Base-by-base conservation (phyloP, 345 rosid genomes). In the Anacardium occidentale region DNA sequence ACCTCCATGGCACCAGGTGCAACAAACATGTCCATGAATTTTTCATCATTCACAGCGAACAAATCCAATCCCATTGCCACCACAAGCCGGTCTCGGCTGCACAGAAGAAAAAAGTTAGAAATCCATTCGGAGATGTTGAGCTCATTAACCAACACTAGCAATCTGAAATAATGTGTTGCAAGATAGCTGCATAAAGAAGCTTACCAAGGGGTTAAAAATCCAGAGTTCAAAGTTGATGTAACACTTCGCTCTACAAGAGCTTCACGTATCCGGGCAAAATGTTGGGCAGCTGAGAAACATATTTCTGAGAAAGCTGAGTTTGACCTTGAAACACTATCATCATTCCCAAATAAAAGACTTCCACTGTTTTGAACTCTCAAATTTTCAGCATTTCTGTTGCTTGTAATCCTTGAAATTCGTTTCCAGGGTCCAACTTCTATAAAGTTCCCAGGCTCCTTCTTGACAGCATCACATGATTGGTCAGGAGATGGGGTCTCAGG, bases 401-500 rank as follows among this genome's bases (percentile, higher is more conserved):
- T 88, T 1, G 79, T 74, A 78, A 92, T 86, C 77, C 98, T 88
- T 66, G 97, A 75, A 59, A 82, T 64, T 62, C 98, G 79, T 82
- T 95, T 94, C 77, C 86, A 88, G 3, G 88, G 88, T 74, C 97
- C 98, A 61, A 79, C 74, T 60, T 92, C 98, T 66, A 74, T 74
- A 66, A 85, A 81, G 66, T 90, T 91, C 7, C 91, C 96, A 44
- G 64, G 82, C 48, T 95, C 98, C 84, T 29, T 29, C 32, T 89
- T 91, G 60, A 75, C 87, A 59, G 78, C 90, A 50, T 92, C 98
- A 68, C 90, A 75, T 58, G 98, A 93, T 80, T 89, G 97, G 45
- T 95, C 99, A 34, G 98, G 99, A 72, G 99, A 95, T 60, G 99
- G 99, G 2, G 99, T 95, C 85, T 95, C 99, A 37, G 99, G 99